These are phyloP conservation scores for Malassezia sp. DNA, from an alignment of 1,284 basidiomycete species.

Conservation along the genomic window DNA sequence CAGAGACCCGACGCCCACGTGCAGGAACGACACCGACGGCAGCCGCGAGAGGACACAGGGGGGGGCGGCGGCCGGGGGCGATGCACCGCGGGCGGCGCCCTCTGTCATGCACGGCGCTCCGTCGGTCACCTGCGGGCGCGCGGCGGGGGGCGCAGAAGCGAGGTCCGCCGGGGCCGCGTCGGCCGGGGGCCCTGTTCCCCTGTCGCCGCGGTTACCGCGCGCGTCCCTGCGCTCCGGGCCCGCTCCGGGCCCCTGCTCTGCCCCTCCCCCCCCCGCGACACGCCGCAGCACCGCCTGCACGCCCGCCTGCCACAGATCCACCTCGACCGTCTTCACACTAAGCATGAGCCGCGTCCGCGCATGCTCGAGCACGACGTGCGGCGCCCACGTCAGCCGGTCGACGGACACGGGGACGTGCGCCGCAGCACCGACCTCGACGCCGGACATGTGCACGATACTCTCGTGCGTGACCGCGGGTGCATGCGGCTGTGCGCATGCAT, in stretches of 20 bases:
- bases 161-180: neutral
- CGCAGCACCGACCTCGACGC: neutral
- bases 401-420: neutral
- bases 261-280: neutral
- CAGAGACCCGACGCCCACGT: conserved; percentile 2
- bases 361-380: neutral
- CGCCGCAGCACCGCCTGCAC: neutral
- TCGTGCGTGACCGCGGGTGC: neutral
- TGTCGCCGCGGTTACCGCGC: neutral
- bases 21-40: conserved; percentile 1
- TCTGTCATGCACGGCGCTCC: too few species aligned
- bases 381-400: neutral
- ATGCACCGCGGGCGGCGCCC: too few species aligned
- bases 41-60: neutral
- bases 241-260: neutral
- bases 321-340: conserved; percentile 5
- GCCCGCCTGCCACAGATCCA: conserved; percentile 9
- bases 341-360: neutral
- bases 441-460: conserved; percentile 7
- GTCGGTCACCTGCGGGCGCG: neutral
- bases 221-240: neutral
- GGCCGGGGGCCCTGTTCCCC: neutral
- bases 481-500: too few species aligned
- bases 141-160: neutral
- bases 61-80: too few species aligned